Evolutionary conservation across 2,329 filamentous ascomycete species (phyloP), one percentile per base, ranked within the genome.

Genomic region (Emmonsiellopsis sp.): DNA sequence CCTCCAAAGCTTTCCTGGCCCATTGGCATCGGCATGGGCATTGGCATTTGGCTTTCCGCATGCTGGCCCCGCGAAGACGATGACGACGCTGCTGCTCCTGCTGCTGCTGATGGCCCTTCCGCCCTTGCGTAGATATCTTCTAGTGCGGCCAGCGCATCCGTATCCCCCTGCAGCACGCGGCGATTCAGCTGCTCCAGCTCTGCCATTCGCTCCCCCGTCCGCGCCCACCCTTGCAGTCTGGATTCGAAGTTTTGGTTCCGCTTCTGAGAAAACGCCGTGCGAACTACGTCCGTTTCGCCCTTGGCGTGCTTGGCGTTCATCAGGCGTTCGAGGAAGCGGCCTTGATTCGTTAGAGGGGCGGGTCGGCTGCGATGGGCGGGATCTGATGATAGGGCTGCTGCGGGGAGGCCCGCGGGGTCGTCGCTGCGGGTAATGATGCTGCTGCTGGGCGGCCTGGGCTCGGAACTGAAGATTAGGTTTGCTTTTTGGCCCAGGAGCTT

Each of bases 401-500:
- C 15, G 45, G 32, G n/a, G 31, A 16, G 7, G 34, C 13, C 8
- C 9, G 7, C 10, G 3, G 40, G 11, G 40, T 16, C 16, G n/a
- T 40, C 38, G n/a, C 51, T 45, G 16, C 41, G 50, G 35, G 11
- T 30, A 42, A 43, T 7, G 52, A n/a, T 37, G 50, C 46, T 9
- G 52, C 42, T 26, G 41, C 10, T 6, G 43, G n/a, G 38, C 44
- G 45, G 30, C 15, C 41, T 48, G 46, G 44, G 54, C 20, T 67
- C 62, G 3, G 68, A 57, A 38, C 73, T 76, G 16, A 77, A 75
- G 46, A 76, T 75, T 11, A 89, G 68, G 38, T 79, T 76, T 55
- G 82, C 81, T 57, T 85, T 83, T 34, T 75, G 80, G 10, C 86
- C 86, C 45, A 86, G 74, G 55, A 94, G 80, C 54, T 87, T 83